Base-by-base conservation (phyloP, 176 grass and related monocot species). In the Stipa capillata region DNA sequence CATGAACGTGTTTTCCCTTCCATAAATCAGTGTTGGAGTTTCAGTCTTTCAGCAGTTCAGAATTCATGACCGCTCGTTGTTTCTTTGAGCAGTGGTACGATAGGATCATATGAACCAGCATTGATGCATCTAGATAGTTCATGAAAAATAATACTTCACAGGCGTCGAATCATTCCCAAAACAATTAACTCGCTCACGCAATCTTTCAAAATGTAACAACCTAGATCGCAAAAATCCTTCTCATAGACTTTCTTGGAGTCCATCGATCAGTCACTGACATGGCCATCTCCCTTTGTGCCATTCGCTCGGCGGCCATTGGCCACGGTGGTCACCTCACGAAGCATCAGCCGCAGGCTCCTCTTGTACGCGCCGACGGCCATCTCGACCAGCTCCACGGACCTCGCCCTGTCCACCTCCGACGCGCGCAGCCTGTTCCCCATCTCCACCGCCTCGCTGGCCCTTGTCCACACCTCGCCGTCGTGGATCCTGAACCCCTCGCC, bases 341-440 rank as follows among this genome's bases (percentile, higher is more conserved):
- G 60, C 27, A 84, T 18, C 16, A 88, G 41, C 2, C 6, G 24
- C 24, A 88, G 70, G 45, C 69, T 48, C 42, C 81, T 43, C 76
- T 52, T 74, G 57, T 80, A 74, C 4, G 3, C 39, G 9, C 0
- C 10, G 24, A 74, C 14, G 9, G 37, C 77, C 60, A 45, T 47
- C 68, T 80, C 24, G 15, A 75, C 5, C 8, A 74, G 57, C 41
- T 77, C 79, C n/a, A 74, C 12, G n/a, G 48, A 77, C 40, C 23
- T 75, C 12, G 17, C 17, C 40, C 7, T 52, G 21, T 74, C 81
- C 49, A 34, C 31, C 56, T 43, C 35, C 12, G 69, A 61, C 27
- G 8, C 33, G 1, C 17, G 29, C n/a, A 80, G 27, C 50, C n/a
- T 25, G 20, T 28, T 11, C 12, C 27, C 41, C 60, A 61, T 67